phyloP scores from a whole-genome alignment of 1,284 basidiomycete genomes.

The Xanthoconium separans region DNA sequence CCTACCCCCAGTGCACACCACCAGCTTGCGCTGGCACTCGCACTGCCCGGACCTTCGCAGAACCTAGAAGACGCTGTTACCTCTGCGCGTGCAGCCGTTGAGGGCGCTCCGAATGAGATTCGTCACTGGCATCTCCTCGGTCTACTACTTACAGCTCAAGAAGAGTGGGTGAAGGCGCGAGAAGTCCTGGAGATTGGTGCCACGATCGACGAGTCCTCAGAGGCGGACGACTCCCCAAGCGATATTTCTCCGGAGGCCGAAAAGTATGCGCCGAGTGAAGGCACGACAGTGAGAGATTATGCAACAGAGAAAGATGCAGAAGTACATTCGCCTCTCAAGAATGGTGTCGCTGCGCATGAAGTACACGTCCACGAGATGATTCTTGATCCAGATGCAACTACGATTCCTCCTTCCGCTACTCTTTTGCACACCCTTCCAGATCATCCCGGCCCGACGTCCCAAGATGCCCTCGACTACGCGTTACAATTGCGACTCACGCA shows the following conservation, averaged over 20 bases:
- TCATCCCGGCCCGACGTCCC: constrained; percentile 49
- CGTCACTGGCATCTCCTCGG: constrained; percentile 93
- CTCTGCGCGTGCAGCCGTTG: constrained; percentile 74
- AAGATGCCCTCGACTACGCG: constrained; percentile 75
- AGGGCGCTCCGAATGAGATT: constrained; percentile 70
- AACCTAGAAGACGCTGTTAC: constrained; percentile 69
- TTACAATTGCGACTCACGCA: constrained; percentile 88
- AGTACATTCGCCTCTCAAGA: not conserved
- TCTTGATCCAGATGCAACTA: constrained; percentile 35
- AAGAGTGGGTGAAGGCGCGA: constrained; percentile 80
- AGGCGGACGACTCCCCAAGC: constrained; percentile 17
- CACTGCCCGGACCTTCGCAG: constrained; percentile 62
- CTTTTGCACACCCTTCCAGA: constrained; percentile 57
- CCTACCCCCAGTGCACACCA: constrained; percentile 69
- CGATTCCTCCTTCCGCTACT: constrained; percentile 46
- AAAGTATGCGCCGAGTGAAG: constrained; percentile 1
- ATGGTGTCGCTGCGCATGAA: constrained; percentile 1
- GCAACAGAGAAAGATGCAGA: constrained; percentile 13
- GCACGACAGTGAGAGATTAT: constrained; percentile 3
- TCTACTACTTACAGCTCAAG: constrained; percentile 75
- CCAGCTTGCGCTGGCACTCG: constrained; percentile 77
- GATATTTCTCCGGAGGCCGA: constrained; percentile 8
- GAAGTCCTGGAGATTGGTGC: constrained; percentile 76
- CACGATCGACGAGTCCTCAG: constrained; percentile 41
- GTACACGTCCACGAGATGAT: constrained; percentile 26